These are phyloP conservation scores for Cryptosporidium andersoni DNA, from an alignment of 169 alveolate genomes.

Conservation along the genomic window DNA sequence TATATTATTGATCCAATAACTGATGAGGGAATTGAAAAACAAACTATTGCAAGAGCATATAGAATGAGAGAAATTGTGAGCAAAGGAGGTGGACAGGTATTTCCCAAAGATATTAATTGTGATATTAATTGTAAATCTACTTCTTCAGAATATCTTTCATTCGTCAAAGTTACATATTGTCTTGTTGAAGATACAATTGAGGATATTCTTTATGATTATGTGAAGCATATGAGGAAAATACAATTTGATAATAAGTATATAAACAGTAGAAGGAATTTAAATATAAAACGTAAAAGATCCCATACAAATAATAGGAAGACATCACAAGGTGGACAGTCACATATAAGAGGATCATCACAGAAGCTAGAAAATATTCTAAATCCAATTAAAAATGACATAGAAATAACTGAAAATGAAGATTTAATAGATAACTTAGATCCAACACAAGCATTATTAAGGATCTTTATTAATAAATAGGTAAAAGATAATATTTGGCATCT, in stretches of 20 bases:
- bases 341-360: background rate
- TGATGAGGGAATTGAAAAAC: constrained; percentile 50
- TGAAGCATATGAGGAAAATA: constrained; percentile 18
- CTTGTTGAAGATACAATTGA: constrained; percentile 49
- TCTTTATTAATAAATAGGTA: constrained; percentile 5
- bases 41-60: constrained; percentile 59
- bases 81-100: background rate
- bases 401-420: background rate
- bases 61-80: constrained; percentile 19
- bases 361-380: background rate
- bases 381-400: background rate
- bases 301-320: constrained; percentile 8
- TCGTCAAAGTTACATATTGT: constrained; percentile 51
- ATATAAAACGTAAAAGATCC: background rate
- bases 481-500: background rate
- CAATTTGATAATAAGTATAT: background rate
- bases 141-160: background rate
- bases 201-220: constrained; percentile 45
- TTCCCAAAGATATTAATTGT: background rate
- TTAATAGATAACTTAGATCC: constrained; percentile 11
- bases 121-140: background rate
- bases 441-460: constrained; percentile 23
- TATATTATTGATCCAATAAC: constrained; percentile 58
- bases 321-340: constrained; percentile 59
- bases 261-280: background rate